Conservation (phyloP, 73 alveolate genomes). For the Paramecium caudatum region DNA sequence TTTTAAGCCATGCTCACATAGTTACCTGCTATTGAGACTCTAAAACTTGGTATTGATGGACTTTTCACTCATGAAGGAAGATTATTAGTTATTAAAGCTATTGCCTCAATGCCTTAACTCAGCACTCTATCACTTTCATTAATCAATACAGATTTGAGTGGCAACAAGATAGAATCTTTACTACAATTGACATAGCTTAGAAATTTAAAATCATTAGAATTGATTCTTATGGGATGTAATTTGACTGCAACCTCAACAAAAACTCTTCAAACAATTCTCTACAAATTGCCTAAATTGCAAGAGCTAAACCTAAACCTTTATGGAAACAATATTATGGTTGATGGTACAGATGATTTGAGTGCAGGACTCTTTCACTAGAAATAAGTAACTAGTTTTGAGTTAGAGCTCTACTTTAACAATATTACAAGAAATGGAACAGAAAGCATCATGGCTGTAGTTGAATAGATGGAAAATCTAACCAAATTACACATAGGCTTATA, state of each 20-base stretch:
- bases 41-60: neutral
- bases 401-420: constrained; percentile 71
- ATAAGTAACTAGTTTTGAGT: constrained; percentile 41
- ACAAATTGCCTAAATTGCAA: constrained; percentile 25
- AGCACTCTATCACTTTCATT: neutral
- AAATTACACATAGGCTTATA: constrained; percentile 69
- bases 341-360: constrained; percentile 63
- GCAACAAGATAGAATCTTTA: neutral
- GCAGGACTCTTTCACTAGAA: constrained; percentile 55
- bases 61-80: constrained; percentile 41
- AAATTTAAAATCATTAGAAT: constrained; percentile 29
- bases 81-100: neutral
- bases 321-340: constrained; percentile 1
- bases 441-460: constrained; percentile 51
- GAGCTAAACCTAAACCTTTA: neutral
- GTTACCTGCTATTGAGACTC: neutral
- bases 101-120: neutral
- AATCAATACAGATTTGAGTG: constrained; percentile 42
- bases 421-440: constrained; percentile 74
- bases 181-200: neutral
- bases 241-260: neutral
- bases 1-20: neutral
- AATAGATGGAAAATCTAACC: neutral
- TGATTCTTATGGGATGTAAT: constrained; percentile 2
- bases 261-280: neutral